Conservation (phyloP, 108 stramenopile genomes). For the Fistulifera solaris region DNA sequence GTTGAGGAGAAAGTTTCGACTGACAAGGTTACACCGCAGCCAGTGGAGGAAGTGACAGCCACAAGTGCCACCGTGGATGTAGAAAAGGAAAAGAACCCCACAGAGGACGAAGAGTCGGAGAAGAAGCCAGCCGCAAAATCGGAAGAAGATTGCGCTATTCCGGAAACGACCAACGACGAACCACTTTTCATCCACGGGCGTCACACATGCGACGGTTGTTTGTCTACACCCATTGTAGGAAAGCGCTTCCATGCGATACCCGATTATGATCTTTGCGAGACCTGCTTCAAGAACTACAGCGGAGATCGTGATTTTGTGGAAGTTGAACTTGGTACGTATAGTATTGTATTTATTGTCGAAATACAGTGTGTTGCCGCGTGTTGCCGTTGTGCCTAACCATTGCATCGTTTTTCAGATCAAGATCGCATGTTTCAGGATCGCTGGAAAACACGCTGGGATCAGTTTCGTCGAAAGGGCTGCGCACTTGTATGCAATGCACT, state of each 20-base stretch:
- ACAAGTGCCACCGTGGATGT: neutral
- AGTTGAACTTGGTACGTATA: constrained; percentile 40
- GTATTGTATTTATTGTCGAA: neutral
- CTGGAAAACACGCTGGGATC: constrained; percentile 23
- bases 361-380: neutral
- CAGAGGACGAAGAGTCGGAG: neutral
- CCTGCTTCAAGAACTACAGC: constrained; percentile 53
- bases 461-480: neutral
- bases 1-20: neutral
- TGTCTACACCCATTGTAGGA: constrained; percentile 71
- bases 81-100: neutral
- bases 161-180: neutral
- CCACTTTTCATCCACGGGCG: constrained; percentile 70
- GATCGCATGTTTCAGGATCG: constrained; percentile 59
- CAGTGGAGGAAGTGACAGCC: constrained; percentile 4
- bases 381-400: neutral
- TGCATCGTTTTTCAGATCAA: constrained; percentile 30
- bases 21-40: neutral
- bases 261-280: constrained; percentile 76
- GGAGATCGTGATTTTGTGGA: constrained; percentile 62
- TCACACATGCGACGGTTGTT: constrained; percentile 82
- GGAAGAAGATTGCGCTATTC: constrained; percentile 1
- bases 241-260: constrained; percentile 66
- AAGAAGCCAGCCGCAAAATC: constrained; percentile 9
- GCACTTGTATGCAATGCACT: too few relatives aligned